These are phyloP conservation scores for Spongispora temasekensis DNA, from an alignment of 1,284 basidiomycete genomes.

Conservation along the genomic window DNA sequence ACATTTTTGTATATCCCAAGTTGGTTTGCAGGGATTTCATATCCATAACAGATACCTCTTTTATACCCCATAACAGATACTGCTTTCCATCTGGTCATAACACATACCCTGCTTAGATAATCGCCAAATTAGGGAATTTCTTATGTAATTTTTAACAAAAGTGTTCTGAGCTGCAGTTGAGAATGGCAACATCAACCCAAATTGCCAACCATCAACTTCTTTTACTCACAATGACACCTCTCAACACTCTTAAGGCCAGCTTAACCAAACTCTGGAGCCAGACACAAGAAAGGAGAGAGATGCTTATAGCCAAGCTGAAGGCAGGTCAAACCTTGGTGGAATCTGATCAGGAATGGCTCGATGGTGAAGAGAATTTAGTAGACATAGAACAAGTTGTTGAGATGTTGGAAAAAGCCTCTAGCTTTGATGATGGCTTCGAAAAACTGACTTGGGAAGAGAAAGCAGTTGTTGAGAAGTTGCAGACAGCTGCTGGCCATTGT, in stretches of 20 bases:
- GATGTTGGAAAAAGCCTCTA: not conserved
- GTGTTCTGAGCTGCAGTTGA: no score
- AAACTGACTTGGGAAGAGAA: not conserved
- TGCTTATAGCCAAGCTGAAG: not conserved
- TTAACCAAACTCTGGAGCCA: not conserved
- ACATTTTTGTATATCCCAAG: not conserved
- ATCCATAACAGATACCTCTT: not conserved
- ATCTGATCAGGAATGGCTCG: not conserved
- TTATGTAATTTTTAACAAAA: not conserved
- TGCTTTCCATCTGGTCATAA: not conserved
- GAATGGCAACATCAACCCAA: no score
- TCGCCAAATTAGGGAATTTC: not conserved
- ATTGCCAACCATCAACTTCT: no score
- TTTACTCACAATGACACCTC: not conserved
- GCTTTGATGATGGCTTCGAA: not conserved
- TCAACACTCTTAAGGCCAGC: not conserved
- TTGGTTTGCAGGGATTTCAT: not conserved
- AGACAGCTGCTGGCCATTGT: not conserved
- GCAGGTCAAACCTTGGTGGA: not conserved
- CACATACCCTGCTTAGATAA: not conserved
- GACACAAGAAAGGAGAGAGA: not conserved
- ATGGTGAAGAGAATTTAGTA: not conserved
- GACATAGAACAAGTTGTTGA: not conserved
- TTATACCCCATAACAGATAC: not conserved
- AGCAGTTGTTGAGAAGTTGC: not conserved